Percentiles rank a stretch among this genome's conserved stretches.
phyloP scores from a whole-genome alignment of 2,329 filamentous ascomycete species.

The Onygenales sp. region DNA sequence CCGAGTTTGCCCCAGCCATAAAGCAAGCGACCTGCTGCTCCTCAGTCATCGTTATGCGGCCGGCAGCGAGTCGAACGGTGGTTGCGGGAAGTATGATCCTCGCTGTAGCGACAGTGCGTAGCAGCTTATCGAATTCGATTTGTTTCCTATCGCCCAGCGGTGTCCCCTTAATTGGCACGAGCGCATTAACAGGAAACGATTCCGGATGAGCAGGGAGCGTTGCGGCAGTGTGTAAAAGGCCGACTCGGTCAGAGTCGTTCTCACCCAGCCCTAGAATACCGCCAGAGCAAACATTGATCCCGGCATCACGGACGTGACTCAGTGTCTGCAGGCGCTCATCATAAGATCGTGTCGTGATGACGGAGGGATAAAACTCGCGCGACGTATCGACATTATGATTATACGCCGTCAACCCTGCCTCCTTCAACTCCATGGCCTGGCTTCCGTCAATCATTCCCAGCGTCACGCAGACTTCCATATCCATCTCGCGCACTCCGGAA shows the following conservation, averaged over 20 bases:
- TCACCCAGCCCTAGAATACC: conserved; percentile 83
- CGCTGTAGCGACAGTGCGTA: conserved; percentile 76
- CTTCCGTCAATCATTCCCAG: conserved; percentile 79
- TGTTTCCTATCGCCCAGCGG: conserved; percentile 66
- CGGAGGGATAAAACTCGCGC: conserved; percentile 74
- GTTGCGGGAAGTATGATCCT: conserved; percentile 73
- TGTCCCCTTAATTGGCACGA: conserved; percentile 85
- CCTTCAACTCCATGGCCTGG: conserved; percentile 74
- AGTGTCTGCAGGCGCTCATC: conserved; percentile 79
- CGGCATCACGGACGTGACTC: conserved; percentile 69
- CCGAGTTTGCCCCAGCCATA: conserved; percentile 84
- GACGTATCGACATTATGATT: conserved; percentile 93
- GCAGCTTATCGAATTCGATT: conserved; percentile 65
- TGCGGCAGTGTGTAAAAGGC: conserved; percentile 71
- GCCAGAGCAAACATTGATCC: conserved; percentile 82
- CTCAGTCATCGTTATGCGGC: conserved; percentile 73
- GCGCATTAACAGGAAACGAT: conserved; percentile 82
- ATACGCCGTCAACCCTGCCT: conserved; percentile 78
- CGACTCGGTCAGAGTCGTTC: conserved; percentile 66
- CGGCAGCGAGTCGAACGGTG: conserved; percentile 79
- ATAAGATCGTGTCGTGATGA: conserved; percentile 79
- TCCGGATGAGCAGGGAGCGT: conserved; percentile 76
- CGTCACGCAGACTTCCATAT: conserved; percentile 90
- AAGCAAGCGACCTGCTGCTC: conserved; percentile 86
- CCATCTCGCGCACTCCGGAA: conserved; percentile 65